Percentiles rank a stretch among this genome's conserved stretches.
Evolutionary conservation across 768 basidiomycete species (phyloP).

Genomic region (Lentinula guzmanii): DNA sequence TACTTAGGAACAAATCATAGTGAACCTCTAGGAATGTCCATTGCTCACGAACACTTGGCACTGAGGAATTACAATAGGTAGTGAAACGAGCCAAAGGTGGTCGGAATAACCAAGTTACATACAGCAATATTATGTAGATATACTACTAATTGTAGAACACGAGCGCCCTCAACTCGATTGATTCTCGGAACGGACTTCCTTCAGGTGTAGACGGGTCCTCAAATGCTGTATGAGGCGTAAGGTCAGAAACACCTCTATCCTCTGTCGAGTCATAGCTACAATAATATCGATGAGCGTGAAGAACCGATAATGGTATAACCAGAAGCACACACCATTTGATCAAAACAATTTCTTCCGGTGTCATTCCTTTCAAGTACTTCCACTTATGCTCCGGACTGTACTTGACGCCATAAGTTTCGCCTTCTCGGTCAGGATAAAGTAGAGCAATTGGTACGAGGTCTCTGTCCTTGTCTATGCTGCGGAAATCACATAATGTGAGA

Average conservation of each 20-base stretch:
- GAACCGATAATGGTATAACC: no score
- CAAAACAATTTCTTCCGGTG: constrained; percentile 41
- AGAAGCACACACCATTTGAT: constrained; percentile 43
- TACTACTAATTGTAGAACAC: constrained; percentile 47
- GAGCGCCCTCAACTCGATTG: constrained; percentile 56
- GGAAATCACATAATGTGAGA: constrained; percentile 44
- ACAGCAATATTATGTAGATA: no score
- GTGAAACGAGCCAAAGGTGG: no score
- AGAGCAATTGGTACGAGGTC: constrained; percentile 41
- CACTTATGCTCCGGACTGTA: constrained; percentile 43
- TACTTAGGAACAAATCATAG: no score
- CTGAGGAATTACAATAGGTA: no score
- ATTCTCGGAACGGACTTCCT: constrained; percentile 44
- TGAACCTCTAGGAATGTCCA: no score
- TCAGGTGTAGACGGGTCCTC: constrained; percentile 45
- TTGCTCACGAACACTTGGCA: no score
- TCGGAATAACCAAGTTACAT: no score
- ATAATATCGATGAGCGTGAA: neutral
- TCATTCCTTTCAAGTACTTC: constrained; percentile 44
- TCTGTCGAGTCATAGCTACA: constrained; percentile 21
- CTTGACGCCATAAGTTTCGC: constrained; percentile 43
- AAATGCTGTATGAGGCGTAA: constrained; percentile 64
- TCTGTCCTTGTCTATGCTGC: constrained; percentile 31
- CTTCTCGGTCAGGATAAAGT: constrained; percentile 43
- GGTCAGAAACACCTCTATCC: constrained; percentile 42